Base-by-base conservation (phyloP, 768 basidiomycete species). In the Filobasidium floriforme region DNA sequence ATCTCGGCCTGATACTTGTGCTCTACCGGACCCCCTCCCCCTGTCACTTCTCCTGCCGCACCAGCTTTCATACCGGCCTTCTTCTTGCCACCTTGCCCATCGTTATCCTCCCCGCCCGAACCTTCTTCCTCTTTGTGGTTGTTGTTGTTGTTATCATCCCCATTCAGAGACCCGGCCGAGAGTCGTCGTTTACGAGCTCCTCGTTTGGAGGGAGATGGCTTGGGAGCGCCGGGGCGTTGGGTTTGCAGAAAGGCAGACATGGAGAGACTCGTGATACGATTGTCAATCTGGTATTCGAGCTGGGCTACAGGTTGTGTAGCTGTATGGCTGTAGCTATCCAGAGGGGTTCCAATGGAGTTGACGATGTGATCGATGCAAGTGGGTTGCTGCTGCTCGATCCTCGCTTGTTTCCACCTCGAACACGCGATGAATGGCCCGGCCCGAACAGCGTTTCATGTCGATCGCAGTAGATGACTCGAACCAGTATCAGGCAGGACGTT, bases 1-100 rank as follows among this genome's bases (percentile, higher is more conserved):
- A 96, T 96, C 79, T 96, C 92, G 67, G 88, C 87, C 1, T 85
- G 84, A 76, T 94, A 96, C 70, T 90, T 90, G 84, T 92, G 93
- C 28, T 79, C 78, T 15, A 57, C 65, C 7, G 65, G 43, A 57
- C 57, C 52, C 1, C 52, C 63, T 22, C 44, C 57, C 0, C 49
- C 54, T 5, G 49, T 22, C 55, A 64, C 28, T 22, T 65, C 64
- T 9, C 44, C 59, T 12, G 57, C 57, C 32, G 59, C 29, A 5
- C 41, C 59, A 29, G 29, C 59, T 18, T 37, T 28, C 24, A 15
- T 6, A 14, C 18, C 15, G 19, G 19, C 37, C 37, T 41, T 26
- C 29, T 60, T 60, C 59, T 22, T 43, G 9, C 37, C 37, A 2
- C 19, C 59, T 37, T 22, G 10, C 15, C 4, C 6, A 32, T 43